Evolutionary conservation across 352 stramenopile genomes (phyloP).

Genomic region (Phytophthora palmivora): DNA sequence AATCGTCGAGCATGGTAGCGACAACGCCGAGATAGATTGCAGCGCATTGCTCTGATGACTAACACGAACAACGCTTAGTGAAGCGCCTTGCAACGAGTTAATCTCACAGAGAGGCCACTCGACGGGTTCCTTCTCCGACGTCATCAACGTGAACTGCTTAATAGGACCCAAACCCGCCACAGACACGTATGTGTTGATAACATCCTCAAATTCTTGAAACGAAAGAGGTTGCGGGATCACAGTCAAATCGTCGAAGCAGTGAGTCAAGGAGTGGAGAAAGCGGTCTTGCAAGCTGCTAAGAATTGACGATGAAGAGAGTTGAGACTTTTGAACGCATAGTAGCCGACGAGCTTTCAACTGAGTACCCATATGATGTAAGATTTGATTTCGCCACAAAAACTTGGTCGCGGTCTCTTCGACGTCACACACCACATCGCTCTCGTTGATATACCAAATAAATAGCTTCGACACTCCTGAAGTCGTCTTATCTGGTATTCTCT

Average conservation of each 20-base stretch:
- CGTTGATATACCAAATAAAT: constrained; percentile 44
- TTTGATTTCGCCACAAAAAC: constrained; percentile 34
- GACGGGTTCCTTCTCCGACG: constrained; percentile 25
- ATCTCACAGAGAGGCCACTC: constrained; percentile 27
- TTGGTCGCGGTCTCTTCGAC: constrained; percentile 10
- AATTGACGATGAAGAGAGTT: constrained; percentile 17
- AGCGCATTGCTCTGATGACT: constrained; percentile 1
- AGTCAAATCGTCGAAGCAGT: constrained; percentile 27
- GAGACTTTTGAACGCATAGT: constrained; percentile 35
- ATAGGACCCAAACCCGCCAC: constrained; percentile 9
- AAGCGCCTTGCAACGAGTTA: constrained; percentile 4
- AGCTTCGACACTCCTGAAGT: too few species aligned
- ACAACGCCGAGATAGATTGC: constrained; percentile 9
- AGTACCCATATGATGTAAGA: constrained; percentile 38
- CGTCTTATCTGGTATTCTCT: not conserved
- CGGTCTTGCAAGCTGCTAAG: constrained; percentile 18
- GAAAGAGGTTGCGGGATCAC: constrained; percentile 23
- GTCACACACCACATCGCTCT: constrained; percentile 22
- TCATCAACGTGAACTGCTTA: constrained; percentile 37
- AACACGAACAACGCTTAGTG: constrained; percentile 17
- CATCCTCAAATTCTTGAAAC: constrained; percentile 35
- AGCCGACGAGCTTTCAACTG: constrained; percentile 28
- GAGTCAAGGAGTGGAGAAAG: constrained; percentile 16
- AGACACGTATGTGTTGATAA: constrained; percentile 20
- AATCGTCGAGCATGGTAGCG: constrained; percentile 13